These are phyloP conservation scores for Pythium phragmiticola DNA, from an alignment of 352 stramenopile species.

Conservation along the genomic window DNA sequence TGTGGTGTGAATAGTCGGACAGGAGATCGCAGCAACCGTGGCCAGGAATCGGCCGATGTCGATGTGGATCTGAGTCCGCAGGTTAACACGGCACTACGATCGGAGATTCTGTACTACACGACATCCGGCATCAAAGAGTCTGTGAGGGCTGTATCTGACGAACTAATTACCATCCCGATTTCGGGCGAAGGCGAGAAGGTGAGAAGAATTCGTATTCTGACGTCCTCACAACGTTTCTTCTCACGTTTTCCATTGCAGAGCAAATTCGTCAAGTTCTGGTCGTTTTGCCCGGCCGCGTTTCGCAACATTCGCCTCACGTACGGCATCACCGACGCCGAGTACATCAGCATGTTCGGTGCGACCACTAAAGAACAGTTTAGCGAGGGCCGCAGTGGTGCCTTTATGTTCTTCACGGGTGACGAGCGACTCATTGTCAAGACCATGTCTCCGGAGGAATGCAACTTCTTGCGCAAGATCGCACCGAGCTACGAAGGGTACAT, in stretches of 20 bases:
- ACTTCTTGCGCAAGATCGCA: constrained; percentile 85
- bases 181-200: constrained; percentile 75
- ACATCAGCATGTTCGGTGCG: constrained; percentile 80
- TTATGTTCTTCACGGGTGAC: constrained; percentile 92
- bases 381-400: constrained; percentile 86
- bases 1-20: constrained; percentile 30
- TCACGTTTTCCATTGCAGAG: constrained; percentile 29
- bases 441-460: constrained; percentile 86
- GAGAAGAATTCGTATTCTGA: background rate
- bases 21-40: constrained; percentile 34
- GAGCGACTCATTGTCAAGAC: constrained; percentile 90
- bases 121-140: constrained; percentile 89
- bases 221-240: background rate
- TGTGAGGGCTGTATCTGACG: constrained; percentile 67
- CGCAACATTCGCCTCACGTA: constrained; percentile 80
- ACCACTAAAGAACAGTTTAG: constrained; percentile 89
- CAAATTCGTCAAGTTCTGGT: constrained; percentile 88
- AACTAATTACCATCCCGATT: constrained; percentile 78
- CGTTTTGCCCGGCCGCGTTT: constrained; percentile 83
- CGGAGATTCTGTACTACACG: constrained; percentile 90
- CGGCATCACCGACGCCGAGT: constrained; percentile 80
- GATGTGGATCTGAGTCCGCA: constrained; percentile 86
- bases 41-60: constrained; percentile 69
- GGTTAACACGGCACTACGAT: constrained; percentile 85
- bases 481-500: constrained; percentile 87